Evolutionary conservation across 2,329 filamentous ascomycete species (phyloP), one percentile per base, ranked within the genome.

Genomic region (Lasiodiplodia hormozganensis): DNA sequence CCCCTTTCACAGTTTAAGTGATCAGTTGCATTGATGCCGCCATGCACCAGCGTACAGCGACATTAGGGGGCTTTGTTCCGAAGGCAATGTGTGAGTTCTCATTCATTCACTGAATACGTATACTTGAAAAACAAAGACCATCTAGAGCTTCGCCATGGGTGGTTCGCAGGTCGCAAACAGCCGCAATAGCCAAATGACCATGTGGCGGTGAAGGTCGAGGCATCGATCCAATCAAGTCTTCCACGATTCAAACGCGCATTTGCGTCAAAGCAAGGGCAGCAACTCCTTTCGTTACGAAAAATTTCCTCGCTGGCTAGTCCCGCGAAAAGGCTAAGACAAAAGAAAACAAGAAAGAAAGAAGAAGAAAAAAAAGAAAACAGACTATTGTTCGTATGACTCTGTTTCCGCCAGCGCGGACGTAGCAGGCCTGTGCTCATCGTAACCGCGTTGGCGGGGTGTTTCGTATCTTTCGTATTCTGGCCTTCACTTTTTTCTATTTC

Each of bases 351-450:
- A 21, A 18, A 43, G 18, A 21, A n/a, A 21, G 2, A 10, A 47
- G 5, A 16, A 47, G 3, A 47, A 3, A 21, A 21, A 11, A 21
- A 43, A 43, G 6, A 7, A 5, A 16, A 43, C 16, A 43, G 40
- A 18, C 40, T 7, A 18, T 43, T 18, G 16, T 21, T 47, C 43
- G 43, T 21, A 47, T 47, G 43, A n/a, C 43, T n/a, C 18, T 21
- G 43, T 16, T 47, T n/a, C 31, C 28, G 53, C 14, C 23, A n/a
- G 25, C 52, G 28, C 28, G 52, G 40, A 23, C 31, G 38, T 10
- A 23, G 18, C 43, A 57, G 47, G 60, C 60, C 60, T 64, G 60
- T 64, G 60, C 60, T 64, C 40, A 11, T 18, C 18, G 31, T 38
- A 47, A 31, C 38, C 57, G n/a, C 40, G 12, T 38, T 21, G 10